Percentiles rank a stretch among this genome's conserved stretches.
phyloP scores from a whole-genome alignment of 257 asterid species.

The Haberlea rhodopensis region DNA sequence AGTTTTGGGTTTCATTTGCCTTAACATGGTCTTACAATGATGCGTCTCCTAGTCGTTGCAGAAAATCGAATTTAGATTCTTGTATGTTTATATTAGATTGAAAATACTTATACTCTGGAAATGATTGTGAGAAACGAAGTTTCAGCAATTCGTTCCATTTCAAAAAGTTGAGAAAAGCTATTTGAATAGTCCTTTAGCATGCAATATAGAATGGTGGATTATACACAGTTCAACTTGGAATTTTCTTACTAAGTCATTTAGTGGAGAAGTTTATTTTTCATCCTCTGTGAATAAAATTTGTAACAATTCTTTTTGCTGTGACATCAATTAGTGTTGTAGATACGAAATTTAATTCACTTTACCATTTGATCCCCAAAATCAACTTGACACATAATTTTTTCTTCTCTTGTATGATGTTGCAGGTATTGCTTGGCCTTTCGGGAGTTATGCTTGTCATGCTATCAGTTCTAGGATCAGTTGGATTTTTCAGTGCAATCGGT shows the following conservation, averaged over 20 bases:
- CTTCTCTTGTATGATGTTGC: slow-evolving; percentile 27
- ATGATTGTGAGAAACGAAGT: neutral
- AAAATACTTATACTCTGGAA: no score
- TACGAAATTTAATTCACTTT: neutral
- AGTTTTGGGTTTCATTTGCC: no score
- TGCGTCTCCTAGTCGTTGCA: no score
- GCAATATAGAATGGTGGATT: neutral
- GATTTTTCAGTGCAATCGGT: slow-evolving; percentile 93
- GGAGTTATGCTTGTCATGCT: slow-evolving; percentile 96
- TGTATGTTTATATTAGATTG: no score
- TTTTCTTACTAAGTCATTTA: no score
- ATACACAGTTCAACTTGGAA: no score
- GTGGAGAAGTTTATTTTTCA: neutral
- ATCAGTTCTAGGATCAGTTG: slow-evolving; percentile 97
- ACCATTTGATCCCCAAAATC: neutral
- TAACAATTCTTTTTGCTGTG: slow-evolving; percentile 5
- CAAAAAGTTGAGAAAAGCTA: neutral
- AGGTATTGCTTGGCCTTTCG: slow-evolving; percentile 94
- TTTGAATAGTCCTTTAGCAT: neutral
- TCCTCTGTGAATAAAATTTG: neutral
- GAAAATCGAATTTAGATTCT: no score
- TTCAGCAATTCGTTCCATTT: slow-evolving; percentile 1
- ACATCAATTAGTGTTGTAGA: neutral
- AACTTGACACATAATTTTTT: slow-evolving; percentile 10
- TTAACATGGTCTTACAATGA: neutral